Base-by-base conservation (phyloP, 192 early-diverging fungal genomes). In the Gryganskiella cystojenkinii region DNA sequence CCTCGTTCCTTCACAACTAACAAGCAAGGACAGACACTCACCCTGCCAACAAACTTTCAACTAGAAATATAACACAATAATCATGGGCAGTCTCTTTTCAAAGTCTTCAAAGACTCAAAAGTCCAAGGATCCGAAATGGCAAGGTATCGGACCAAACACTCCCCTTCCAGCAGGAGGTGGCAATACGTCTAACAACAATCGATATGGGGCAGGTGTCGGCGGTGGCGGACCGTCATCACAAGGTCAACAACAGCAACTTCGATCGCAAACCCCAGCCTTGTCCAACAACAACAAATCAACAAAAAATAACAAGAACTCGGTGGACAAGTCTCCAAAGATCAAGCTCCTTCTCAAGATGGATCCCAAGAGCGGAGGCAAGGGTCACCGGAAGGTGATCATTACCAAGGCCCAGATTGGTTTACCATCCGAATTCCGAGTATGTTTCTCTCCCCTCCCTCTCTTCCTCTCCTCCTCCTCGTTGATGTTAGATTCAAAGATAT, bases 141-240 rank as follows among this genome's bases (percentile, higher is more conserved):
- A 78, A 34, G 74, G 74, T 13, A 69, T 78, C 22, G 74, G 74
- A 25, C 74, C 74, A 25, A 78, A 78, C 52, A 78, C 74, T 19
- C 74, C 74, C 28, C 61, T 64, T 34, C 61, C 74, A 43, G 34
- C 20, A 19, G 50, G 14, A 33, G 25, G 42, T 14, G 45, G 15
- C 24, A 8, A 57, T 4, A 19, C 50, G 11, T 42, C 40, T 49
- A 44, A 55, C 51, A 54, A 47, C 40, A 61, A 50, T 45, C 57
- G 22, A 14, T 35, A 28, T 25, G 7, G 13, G 13, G 37, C 13
- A 40, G 37, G 37, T 45, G 42, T 25, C 9, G 30, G 30, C 33
- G 43, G 44, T 40, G 37, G 37, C 37, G 13, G 37, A 9, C 37
- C 37, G 37, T 40, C 37, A 5, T 40, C 37, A 11, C 6, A 43